phyloP scores from a whole-genome alignment of 2,329 filamentous ascomycete species.

The Shiraia sp. region DNA sequence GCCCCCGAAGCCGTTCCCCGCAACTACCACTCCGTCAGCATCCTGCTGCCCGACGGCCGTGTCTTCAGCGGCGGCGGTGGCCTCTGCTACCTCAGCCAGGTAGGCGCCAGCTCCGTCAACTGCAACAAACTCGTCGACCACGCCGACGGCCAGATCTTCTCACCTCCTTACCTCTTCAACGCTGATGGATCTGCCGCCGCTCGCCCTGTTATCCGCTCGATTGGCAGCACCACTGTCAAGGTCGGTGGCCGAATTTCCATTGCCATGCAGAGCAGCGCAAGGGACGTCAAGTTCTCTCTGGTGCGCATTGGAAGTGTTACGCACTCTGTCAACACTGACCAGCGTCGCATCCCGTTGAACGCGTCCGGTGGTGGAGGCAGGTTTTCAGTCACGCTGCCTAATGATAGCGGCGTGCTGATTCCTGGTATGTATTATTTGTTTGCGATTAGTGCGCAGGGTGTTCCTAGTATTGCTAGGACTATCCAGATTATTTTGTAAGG shows the following conservation, averaged over 20 bases:
- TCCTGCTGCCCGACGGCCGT: slow-evolving; percentile 27
- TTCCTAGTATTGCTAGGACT: slow-evolving; percentile 25
- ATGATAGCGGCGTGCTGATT: slow-evolving; percentile 25
- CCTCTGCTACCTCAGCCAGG: slow-evolving; percentile 21
- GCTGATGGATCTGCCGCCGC: slow-evolving; percentile 20
- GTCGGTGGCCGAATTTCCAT: slow-evolving; percentile 23
- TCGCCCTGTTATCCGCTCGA: slow-evolving; percentile 18
- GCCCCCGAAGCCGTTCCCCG: slow-evolving; percentile 27
- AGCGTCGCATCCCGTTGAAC: slow-evolving; percentile 26
- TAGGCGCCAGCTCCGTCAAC: slow-evolving; percentile 22
- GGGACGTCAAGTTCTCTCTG: slow-evolving; percentile 15
- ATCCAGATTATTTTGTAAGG: slow-evolving; percentile 21
- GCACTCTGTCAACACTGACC: slow-evolving; percentile 35
- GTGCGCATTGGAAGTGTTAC: slow-evolving; percentile 33
- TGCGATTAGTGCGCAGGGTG: slow-evolving; percentile 18
- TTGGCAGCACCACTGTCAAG: slow-evolving; percentile 17
- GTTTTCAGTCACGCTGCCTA: slow-evolving; percentile 22
- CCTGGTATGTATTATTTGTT: slow-evolving; percentile 33
- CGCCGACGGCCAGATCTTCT: slow-evolving; percentile 31
- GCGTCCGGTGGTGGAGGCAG: slow-evolving; percentile 8
- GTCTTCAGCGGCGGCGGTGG: slow-evolving; percentile 33
- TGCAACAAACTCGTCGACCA: slow-evolving; percentile 35
- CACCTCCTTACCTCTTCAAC: slow-evolving; percentile 35
- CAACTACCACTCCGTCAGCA: slow-evolving; percentile 30
- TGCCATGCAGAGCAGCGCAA: slow-evolving; percentile 7